Evolutionary conservation across 202 grass and related monocot genomes (phyloP), one percentile per base, ranked within the genome.

Genomic region (Tripidium arundinaceum): DNA sequence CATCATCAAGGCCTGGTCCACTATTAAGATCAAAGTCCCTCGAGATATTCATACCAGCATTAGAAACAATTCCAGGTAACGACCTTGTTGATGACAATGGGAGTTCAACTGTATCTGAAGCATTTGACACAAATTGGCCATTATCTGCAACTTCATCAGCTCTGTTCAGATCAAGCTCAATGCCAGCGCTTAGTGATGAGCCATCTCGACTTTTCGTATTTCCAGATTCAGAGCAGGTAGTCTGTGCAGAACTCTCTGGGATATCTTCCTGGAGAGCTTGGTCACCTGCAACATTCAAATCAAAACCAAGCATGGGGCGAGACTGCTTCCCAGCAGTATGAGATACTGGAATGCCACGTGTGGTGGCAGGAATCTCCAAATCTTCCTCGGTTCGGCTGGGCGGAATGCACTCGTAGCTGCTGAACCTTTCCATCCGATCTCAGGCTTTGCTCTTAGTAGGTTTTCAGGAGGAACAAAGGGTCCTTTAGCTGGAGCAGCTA

Each of bases 361-460:
- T 16, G 11, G 65, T 52, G 36, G 79, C 60, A 47, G 86, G 41
- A 72, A 87, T 77, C 22, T 85, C 89, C 60, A 86, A 57, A 42
- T 57, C 81, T 80, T 87, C 31, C 89, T 79, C 0, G 92, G 86
- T 73, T 91, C 86, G 0, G 92, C 92, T 41, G 78, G 89, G 29
- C 86, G 84, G 50, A 94, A 94, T 40, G 92, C 92, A 68, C 92
- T 92, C 22, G 92, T 94, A 15, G 89, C 79, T 24, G 89, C 86
- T 15, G 92, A 91, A 34, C 92, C 92, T 84, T 91, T 91, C 92
- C 92, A 91, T 40, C 89, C 84, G 8, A 50, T 75, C n/a, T 94
- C 92, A 62, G 79, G 71, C 65, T 89, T 89, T 50, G 63, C 83
- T 74, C 83, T 86, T 70, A 91, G 42, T 37, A 94, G 75, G 77